Base-by-base conservation (phyloP, 495 filamentous ascomycete genomes). In the Daldinia loculata region DNA sequence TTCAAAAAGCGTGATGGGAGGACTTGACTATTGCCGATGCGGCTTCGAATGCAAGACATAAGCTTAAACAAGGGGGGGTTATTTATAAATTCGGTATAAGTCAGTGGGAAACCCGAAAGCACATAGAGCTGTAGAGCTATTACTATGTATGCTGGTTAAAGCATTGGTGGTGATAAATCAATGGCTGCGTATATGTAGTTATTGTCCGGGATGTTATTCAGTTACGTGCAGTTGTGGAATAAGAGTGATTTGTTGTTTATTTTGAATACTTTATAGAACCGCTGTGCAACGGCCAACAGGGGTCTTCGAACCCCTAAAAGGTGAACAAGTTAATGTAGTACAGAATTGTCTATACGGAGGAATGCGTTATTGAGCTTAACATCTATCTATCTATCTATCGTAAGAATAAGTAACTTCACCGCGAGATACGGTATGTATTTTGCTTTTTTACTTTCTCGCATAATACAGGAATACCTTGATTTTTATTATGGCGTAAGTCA, bases 21-120 rank as follows among this genome's bases (percentile, higher is more conserved):
- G 43, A 29, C 63, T 71, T 66, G 14, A 50, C 26, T 14, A 66
- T 7, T 71, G 63, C 57, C 69, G 63, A 43, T 19, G 32, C 17
- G 8, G 17, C 12, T 41, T 45, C 39, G 11, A 50, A 66, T 52
- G 36, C 58, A 27, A 36, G 56, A 45, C 26, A 56, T n/a, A 26
- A 34, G 59, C 50, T 30, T n/a, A 55, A 51, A 30, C 50, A 11
- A 34, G n/a, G 15, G 17, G 38, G 7, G 19, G 19, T 30, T 22
- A 32, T 60, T 67, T 60, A 45, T 43, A 48, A 41, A 67, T 45
- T 56, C 36, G 24, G 50, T 27, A 19, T 55, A 27, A 36, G 19
- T 43, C 4, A 48, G 56, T 57, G 15, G 17, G 24, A 52, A 56
- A 45, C 26, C 56, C 30, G 56, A 41, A 38, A 59, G 34, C n/a